These are phyloP conservation scores for Hypoxylon sp. DNA, from an alignment of 2,329 filamentous ascomycete species.

Conservation along the genomic window DNA sequence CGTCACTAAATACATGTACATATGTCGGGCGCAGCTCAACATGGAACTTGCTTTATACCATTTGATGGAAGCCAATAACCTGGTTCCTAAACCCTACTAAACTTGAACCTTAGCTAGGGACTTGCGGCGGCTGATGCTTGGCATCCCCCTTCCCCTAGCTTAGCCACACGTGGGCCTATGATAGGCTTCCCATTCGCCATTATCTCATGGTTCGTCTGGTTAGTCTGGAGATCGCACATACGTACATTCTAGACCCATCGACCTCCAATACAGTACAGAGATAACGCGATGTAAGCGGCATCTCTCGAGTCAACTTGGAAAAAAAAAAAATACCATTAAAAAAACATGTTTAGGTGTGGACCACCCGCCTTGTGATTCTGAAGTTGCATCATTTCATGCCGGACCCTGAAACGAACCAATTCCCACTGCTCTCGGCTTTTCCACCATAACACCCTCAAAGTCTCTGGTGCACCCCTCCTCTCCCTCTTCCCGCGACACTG, in stretches of 20 bases:
- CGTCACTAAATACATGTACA: too few species aligned
- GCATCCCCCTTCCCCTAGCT: constrained; percentile 1
- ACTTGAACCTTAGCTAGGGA: too few species aligned
- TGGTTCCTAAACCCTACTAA: too few species aligned
- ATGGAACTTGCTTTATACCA: too few species aligned
- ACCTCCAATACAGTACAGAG: not conserved
- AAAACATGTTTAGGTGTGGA: constrained; percentile 15
- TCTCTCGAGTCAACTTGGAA: not conserved
- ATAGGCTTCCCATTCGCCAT: constrained; percentile 27
- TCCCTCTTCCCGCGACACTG: constrained; percentile 52
- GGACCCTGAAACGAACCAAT: constrained; percentile 21
- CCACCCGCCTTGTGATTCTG: constrained; percentile 14
- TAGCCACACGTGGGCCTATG: constrained; percentile 23
- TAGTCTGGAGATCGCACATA: constrained; percentile 11
- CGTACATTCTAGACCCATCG: not conserved
- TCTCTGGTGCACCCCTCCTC: constrained; percentile 51
- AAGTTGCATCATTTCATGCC: constrained; percentile 23
- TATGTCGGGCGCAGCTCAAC: too few species aligned
- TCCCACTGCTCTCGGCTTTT: constrained; percentile 15
- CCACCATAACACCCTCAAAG: constrained; percentile 50
- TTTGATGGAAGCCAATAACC: too few species aligned
- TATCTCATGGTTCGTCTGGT: constrained; percentile 3
- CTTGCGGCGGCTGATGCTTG: not conserved
- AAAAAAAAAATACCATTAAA: not conserved
- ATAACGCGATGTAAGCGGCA: constrained; percentile 2